A percentile compares a stretch with the other conserved stretches of the same genome.
Conservation (phyloP, 2,329 filamentous ascomycete species). For the Basipetospora chlamydospora region DNA sequence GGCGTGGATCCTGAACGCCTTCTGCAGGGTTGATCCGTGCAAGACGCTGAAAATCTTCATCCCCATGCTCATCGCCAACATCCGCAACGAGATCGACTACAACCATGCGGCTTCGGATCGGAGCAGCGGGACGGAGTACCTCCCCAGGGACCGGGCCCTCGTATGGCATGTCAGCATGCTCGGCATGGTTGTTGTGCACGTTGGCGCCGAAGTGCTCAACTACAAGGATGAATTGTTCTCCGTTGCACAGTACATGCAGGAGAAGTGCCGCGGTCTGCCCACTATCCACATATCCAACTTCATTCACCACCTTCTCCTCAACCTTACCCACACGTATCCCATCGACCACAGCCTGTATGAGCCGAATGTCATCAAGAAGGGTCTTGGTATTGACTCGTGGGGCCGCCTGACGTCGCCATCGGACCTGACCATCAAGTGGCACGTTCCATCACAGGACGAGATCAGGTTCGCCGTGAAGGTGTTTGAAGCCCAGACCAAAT, state of each 20-base stretch:
- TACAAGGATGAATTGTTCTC: slow-evolving; percentile 83
- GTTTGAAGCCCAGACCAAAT: slow-evolving; percentile 70
- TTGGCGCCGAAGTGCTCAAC: slow-evolving; percentile 75
- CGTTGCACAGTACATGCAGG: slow-evolving; percentile 91
- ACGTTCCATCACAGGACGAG: slow-evolving; percentile 66
- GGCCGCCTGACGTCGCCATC: slow-evolving; percentile 60
- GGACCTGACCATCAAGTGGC: slow-evolving; percentile 79
- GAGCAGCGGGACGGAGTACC: slow-evolving; percentile 82
- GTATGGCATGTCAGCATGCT: slow-evolving; percentile 97
- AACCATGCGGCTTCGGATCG: slow-evolving; percentile 91
- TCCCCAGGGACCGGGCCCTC: slow-evolving; percentile 80
- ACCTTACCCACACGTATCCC: slow-evolving; percentile 87
- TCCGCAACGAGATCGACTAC: slow-evolving; percentile 91
- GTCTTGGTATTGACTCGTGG: slow-evolving; percentile 71
- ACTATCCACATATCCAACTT: slow-evolving; percentile 96
- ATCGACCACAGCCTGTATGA: slow-evolving; percentile 83
- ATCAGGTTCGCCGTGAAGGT: slow-evolving; percentile 79
- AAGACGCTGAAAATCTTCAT: slow-evolving; percentile 86
- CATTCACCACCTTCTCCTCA: slow-evolving; percentile 88
- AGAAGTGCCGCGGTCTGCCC: slow-evolving; percentile 82
- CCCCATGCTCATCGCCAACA: slow-evolving; percentile 79
- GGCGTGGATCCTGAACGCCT: slow-evolving; percentile 92
- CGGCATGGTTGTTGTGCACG: slow-evolving; percentile 95
- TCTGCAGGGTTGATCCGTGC: slow-evolving; percentile 90
- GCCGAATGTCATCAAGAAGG: slow-evolving; percentile 53